Conservation (phyloP, 306 rosid species). For the Geum urbanum region DNA sequence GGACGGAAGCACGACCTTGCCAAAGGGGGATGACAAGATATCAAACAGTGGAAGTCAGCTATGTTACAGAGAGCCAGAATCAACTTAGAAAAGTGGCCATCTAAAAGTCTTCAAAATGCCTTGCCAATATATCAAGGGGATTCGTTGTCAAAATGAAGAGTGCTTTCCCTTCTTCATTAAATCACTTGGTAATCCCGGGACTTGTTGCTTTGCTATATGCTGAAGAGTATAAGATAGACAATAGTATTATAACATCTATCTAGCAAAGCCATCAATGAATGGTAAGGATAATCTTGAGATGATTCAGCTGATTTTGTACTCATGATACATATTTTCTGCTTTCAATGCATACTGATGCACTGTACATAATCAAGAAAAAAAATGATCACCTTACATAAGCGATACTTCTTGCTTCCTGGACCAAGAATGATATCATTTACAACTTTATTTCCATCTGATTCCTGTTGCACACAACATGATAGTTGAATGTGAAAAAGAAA, state of each 20-base stretch:
- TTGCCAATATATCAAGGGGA: slow-evolving; percentile 76
- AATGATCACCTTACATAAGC: slow-evolving; percentile 62
- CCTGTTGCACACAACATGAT: slow-evolving; percentile 38
- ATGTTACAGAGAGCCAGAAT: slow-evolving; percentile 2
- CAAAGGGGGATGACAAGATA: slow-evolving; percentile 62
- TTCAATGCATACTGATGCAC: neutral
- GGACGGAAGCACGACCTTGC: slow-evolving; percentile 61
- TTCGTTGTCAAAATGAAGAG: slow-evolving; percentile 67
- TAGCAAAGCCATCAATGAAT: slow-evolving; percentile 17
- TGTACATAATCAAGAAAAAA: neutral
- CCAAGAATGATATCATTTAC: slow-evolving; percentile 52
- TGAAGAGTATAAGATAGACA: slow-evolving; percentile 23
- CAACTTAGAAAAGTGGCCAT: slow-evolving; percentile 11
- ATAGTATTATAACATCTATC: slow-evolving; percentile 7
- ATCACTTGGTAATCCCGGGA: slow-evolving; percentile 55
- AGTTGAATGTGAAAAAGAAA: slow-evolving; percentile 16
- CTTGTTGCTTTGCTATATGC: slow-evolving; percentile 71
- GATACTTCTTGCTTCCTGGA: slow-evolving; percentile 63
- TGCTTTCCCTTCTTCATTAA: slow-evolving; percentile 72
- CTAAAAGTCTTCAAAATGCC: slow-evolving; percentile 15
- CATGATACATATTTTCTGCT: neutral
- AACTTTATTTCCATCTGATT: slow-evolving; percentile 72
- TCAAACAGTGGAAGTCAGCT: slow-evolving; percentile 15
- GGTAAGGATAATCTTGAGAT: neutral
- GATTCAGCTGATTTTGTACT: neutral